Conservation (phyloP, 2,329 filamentous ascomycete genomes). For the Daldinia sp. region DNA sequence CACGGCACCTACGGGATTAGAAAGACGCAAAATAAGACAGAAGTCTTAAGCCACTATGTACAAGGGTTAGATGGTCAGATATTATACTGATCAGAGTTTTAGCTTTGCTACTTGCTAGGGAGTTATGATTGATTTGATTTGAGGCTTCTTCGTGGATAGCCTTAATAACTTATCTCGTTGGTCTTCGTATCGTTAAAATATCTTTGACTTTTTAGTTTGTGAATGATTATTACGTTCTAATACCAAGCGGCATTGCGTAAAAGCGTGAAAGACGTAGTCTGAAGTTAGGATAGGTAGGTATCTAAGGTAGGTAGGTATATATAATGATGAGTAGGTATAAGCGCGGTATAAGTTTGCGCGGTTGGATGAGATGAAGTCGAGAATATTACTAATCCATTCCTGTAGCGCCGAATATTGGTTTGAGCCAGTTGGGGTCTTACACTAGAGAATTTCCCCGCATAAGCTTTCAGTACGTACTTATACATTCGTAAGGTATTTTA, state of each 20-base stretch:
- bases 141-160: not conserved
- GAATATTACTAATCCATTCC: conserved; percentile 9
- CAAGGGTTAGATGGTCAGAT: not conserved
- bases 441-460: conserved; percentile 2
- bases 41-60: not conserved
- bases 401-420: not conserved
- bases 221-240: not conserved
- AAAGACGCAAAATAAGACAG: not conserved
- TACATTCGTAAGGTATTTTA: not conserved
- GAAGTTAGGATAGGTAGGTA: not conserved
- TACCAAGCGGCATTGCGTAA: not conserved
- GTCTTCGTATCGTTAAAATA: not conserved
- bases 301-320: not conserved
- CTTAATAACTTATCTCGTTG: not conserved
- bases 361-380: conserved; percentile 27
- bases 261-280: not conserved
- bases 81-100: not conserved
- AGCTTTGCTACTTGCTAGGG: not conserved
- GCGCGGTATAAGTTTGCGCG: not conserved
- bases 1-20: not conserved
- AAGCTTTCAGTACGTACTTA: not conserved
- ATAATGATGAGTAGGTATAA: not conserved
- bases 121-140: not conserved
- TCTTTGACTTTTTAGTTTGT: not conserved
- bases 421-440: not conserved